These are phyloP conservation scores for Chaetomium strumarium DNA, from an alignment of 2,329 filamentous ascomycete species.

Conservation along the genomic window DNA sequence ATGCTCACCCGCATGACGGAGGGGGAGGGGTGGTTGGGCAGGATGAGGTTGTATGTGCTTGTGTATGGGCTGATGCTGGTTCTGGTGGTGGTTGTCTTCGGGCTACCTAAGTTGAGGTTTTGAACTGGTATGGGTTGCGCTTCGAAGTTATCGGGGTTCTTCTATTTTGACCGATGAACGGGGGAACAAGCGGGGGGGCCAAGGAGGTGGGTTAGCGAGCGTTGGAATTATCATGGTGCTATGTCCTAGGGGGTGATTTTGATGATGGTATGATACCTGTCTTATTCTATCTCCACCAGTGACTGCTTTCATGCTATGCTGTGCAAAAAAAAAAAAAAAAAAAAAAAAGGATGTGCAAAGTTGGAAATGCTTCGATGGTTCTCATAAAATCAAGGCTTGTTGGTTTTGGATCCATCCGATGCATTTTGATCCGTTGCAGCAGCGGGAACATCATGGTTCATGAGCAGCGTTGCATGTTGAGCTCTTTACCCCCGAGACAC, in stretches of 20 bases:
- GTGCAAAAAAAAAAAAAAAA: not conserved
- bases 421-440: too few relatives aligned
- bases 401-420: too few relatives aligned
- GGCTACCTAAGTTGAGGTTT: slow-evolving; percentile 82
- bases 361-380: too few relatives aligned
- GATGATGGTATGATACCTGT: not conserved
- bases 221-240: not conserved
- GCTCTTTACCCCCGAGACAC: too few relatives aligned
- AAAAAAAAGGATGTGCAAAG: too few relatives aligned
- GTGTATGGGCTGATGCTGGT: slow-evolving; percentile 78
- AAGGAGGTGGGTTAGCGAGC: not conserved
- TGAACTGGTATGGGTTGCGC: too few relatives aligned
- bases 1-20: slow-evolving; percentile 74
- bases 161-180: not conserved
- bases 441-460: too few relatives aligned
- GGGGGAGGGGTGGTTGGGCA: slow-evolving; percentile 79
- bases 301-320: not conserved
- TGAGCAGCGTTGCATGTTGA: too few relatives aligned
- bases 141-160: not conserved
- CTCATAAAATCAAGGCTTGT: too few relatives aligned
- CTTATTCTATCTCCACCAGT: not conserved
- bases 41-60: slow-evolving; percentile 77
- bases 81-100: slow-evolving; percentile 73
- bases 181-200: not conserved
- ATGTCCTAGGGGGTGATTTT: not conserved